Base-by-base conservation (phyloP, 2,329 filamentous ascomycete genomes). In the Diaporthe ampelina region DNA sequence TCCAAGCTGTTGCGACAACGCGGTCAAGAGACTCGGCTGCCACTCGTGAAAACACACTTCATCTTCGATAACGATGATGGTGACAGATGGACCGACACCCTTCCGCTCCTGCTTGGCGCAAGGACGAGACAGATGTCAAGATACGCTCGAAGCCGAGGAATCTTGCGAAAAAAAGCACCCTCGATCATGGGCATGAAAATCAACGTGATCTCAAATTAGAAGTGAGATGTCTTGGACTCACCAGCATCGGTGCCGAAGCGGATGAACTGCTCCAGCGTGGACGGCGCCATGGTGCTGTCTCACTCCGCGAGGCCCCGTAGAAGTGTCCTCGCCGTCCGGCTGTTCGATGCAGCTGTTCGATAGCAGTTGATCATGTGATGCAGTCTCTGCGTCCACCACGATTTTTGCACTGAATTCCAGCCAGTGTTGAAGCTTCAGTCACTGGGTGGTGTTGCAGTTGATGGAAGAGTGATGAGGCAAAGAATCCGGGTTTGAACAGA, bases 241-340 rank as follows among this genome's bases (percentile, higher is more conserved):
- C 79, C 76, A 19, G 78, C 78, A 73, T 80, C 79, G 1, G 80
- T 81, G n/a, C 80, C 80, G 72, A 85, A 85, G 54, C 77, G 79
- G 72, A 84, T 79, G 75, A 85, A 81, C 45, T 83, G 82, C 35
- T 85, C 81, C 35, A 84, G 79, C 15, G 76, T 80, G 21, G 75
- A 32, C 69, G 74, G 48, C 40, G 54, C 43, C 57, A 59, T 52
- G 35, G 57, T 50, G 43, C 40, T 17, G 24, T 52, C 48, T 40
- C 17, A 37, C 32, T 54, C 32, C 6, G 32, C 17, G 11, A 54
- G 37, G 1, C 63, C 48, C 32, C 13, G 32, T 48, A 52, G n/a
- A 48, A 35, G 32, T 54, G 29, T 40, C 26, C 48, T 21, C 15
- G n/a, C n/a, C 32, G 21, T 54, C 17, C 21, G 13, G n/a, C 48